These are phyloP conservation scores for Microstroma glucosiphilum DNA, from an alignment of 1,284 basidiomycete species.

Conservation along the genomic window DNA sequence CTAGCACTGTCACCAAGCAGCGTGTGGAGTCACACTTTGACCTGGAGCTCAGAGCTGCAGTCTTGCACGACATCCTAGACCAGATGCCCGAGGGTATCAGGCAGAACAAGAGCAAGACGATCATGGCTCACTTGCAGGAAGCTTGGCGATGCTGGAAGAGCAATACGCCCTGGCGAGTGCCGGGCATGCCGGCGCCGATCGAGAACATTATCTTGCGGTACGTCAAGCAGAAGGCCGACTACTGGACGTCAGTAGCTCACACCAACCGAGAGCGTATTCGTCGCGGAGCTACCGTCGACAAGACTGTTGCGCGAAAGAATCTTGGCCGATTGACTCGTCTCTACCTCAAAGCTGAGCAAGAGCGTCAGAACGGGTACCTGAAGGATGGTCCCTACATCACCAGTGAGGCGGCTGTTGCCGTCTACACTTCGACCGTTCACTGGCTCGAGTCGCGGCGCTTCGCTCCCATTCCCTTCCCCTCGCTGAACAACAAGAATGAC, in stretches of 20 bases:
- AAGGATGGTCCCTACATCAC: slow-evolving; percentile 51
- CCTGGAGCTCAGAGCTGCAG: slow-evolving; percentile 90
- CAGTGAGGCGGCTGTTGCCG: slow-evolving; percentile 47
- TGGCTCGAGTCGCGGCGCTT: slow-evolving; percentile 50
- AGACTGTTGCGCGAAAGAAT: slow-evolving; percentile 96
- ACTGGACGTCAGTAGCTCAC: slow-evolving; percentile 92
- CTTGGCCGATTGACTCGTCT: slow-evolving; percentile 76
- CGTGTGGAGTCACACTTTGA: slow-evolving; percentile 98
- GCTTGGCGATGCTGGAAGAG: slow-evolving; percentile 97
- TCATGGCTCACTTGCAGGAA: slow-evolving; percentile 92
- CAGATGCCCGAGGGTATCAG: slow-evolving; percentile 98
- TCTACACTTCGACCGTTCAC: slow-evolving; percentile 49
- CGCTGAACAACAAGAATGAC: slow-evolving; percentile 50
- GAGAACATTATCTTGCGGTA: slow-evolving; percentile 99
- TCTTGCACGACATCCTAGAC: slow-evolving; percentile 90
- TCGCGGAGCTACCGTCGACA: slow-evolving; percentile 96
- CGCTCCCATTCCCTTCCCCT: slow-evolving; percentile 50
- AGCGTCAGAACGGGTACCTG: slow-evolving; percentile 48
- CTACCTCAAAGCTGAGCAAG: slow-evolving; percentile 51
- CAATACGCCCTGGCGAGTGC: slow-evolving; percentile 96
- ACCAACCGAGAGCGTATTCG: slow-evolving; percentile 91
- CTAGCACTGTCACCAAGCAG: slow-evolving; percentile 88
- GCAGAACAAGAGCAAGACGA: slow-evolving; percentile 98
- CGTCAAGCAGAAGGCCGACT: slow-evolving; percentile 98
- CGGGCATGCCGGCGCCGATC: slow-evolving; percentile 94